Percentiles rank a stretch among this genome's conserved stretches.
These are phyloP conservation scores for Borealophlyctis nickersoniae DNA, from an alignment of 192 early-diverging fungal species.

Conservation along the genomic window DNA sequence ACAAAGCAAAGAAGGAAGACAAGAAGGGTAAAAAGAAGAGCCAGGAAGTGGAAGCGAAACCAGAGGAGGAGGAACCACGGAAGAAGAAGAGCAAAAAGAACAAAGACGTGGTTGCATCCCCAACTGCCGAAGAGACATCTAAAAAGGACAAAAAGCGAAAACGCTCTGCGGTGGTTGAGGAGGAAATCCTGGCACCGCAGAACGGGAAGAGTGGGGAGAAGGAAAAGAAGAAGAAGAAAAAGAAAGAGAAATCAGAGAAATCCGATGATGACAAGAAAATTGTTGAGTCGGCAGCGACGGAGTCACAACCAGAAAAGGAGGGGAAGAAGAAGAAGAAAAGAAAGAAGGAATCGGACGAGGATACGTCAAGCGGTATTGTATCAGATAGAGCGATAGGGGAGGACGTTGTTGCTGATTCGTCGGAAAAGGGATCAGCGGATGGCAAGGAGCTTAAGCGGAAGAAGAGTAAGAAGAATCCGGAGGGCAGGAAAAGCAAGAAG, in stretches of 20 bases:
- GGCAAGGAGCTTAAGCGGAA: constrained; percentile 36
- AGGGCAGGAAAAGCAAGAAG: constrained; percentile 47
- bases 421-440: constrained; percentile 21
- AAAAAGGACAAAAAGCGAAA: constrained; percentile 31
- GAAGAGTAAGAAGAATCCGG: constrained; percentile 31
- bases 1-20: constrained; percentile 15
- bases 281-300: constrained; percentile 6
- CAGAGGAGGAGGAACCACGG: constrained; percentile 11
- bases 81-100: constrained; percentile 14
- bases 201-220: constrained; percentile 16
- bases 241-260: constrained; percentile 35
- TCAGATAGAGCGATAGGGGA: too few relatives aligned
- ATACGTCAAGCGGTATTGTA: too few relatives aligned
- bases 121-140: constrained; percentile 13
- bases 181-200: constrained; percentile 21
- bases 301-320: constrained; percentile 3
- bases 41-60: constrained; percentile 5
- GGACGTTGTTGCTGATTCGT: constrained; percentile 28
- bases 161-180: constrained; percentile 35
- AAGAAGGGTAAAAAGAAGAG: constrained; percentile 4
- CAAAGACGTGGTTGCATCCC: constrained; percentile 8
- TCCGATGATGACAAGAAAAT: constrained; percentile 23
- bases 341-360: constrained; percentile 38
- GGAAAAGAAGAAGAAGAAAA: constrained; percentile 15
- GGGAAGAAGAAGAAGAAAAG: constrained; percentile 39